Percentiles rank a stretch among this genome's conserved stretches.
Conservation (phyloP, 129 eudicot species). For the Artemisia argyi region DNA sequence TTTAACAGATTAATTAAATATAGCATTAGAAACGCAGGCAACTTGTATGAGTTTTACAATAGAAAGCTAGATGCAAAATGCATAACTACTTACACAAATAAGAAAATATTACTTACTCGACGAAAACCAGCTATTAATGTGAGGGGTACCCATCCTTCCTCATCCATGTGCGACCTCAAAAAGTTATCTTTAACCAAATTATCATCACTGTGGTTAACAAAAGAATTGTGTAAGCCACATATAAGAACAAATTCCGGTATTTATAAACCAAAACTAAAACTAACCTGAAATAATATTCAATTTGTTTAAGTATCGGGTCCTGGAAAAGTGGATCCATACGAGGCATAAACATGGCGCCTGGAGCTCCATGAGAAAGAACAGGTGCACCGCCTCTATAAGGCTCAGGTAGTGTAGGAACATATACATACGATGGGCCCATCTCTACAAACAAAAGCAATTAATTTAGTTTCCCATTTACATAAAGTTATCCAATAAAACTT, state of each 20-base stretch:
- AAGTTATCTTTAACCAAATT: conserved; percentile 65
- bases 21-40: too few relatives aligned
- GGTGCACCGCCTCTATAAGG: conserved; percentile 42
- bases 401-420: conserved; percentile 48
- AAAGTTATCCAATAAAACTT: background rate
- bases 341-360: conserved; percentile 35
- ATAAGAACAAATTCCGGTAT: background rate
- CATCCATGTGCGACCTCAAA: conserved; percentile 74
- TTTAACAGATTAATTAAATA: background rate
- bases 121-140: conserved; percentile 63
- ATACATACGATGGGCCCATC: conserved; percentile 43
- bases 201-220: conserved; percentile 52
- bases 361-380: conserved; percentile 33
- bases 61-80: too few relatives aligned
- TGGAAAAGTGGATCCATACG: conserved; percentile 36
- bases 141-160: conserved; percentile 81
- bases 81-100: too few relatives aligned
- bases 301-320: conserved; percentile 48
- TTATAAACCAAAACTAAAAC: background rate
- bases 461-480: conserved; percentile 6
- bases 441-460: conserved; percentile 32
- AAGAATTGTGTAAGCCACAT: conserved; percentile 18
- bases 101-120: conserved; percentile 36
- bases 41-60: too few relatives aligned
- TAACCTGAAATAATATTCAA: conserved; percentile 84